phyloP scores from a whole-genome alignment of 225 moss, liverwort and hornwort genomes.

The Marchantia polymorpha region DNA sequence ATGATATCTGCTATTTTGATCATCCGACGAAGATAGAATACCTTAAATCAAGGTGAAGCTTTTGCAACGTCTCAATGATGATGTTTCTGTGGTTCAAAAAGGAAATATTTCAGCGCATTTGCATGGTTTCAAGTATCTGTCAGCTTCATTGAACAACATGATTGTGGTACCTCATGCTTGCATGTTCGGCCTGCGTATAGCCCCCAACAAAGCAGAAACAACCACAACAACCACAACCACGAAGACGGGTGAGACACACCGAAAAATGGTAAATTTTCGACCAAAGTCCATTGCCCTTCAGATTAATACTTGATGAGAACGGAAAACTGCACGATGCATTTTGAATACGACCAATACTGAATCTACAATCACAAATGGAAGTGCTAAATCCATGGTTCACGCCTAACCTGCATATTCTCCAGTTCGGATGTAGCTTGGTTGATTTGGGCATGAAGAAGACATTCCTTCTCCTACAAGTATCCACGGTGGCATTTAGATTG shows the following conservation, averaged over 20 bases:
- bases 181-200: neutral
- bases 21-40: neutral
- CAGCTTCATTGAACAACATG: neutral
- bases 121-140: neutral
- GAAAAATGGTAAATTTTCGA: neutral
- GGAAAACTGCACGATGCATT: neutral
- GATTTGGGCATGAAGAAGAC: neutral
- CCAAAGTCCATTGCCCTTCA: too few relatives aligned
- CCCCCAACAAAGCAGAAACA: neutral
- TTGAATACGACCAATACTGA: neutral
- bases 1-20: too few relatives aligned
- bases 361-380: neutral
- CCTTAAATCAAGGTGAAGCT: neutral
- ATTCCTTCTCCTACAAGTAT: neutral
- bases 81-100: neutral
- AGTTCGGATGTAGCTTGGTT: neutral
- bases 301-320: too few relatives aligned
- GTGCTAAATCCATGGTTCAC: neutral
- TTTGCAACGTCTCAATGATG: neutral
- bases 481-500: neutral
- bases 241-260: neutral
- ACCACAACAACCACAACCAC: neutral
- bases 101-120: neutral
- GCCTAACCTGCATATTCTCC: neutral
- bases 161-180: neutral